Evolutionary conservation across 805 yeast genomes (phyloP).

Genomic region (Pichia eremophila): DNA sequence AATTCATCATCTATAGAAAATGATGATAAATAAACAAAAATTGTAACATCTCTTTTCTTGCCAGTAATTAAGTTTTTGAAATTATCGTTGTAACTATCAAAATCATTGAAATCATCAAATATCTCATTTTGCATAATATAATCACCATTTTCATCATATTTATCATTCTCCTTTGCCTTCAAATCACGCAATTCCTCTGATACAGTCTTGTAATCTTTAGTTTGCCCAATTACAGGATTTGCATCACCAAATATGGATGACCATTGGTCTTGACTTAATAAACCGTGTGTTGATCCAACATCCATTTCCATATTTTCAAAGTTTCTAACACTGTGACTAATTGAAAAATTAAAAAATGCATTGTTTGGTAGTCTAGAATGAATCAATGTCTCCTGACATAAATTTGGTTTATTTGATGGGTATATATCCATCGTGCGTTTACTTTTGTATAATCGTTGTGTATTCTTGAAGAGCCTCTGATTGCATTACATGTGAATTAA

Average conservation of each 20-base stretch:
- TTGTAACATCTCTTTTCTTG: neutral
- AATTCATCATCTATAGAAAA: neutral
- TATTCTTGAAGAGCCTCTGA: too few species aligned
- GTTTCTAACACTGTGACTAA: conserved; percentile 1
- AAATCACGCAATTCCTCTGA: neutral
- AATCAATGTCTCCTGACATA: neutral
- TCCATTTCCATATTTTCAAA: neutral
- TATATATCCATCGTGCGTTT: too few species aligned
- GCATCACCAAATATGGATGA: neutral
- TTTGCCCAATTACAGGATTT: neutral
- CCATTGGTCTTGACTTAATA: neutral
- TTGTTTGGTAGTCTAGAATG: conserved; percentile 1
- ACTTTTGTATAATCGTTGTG: too few species aligned
- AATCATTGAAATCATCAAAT: neutral
- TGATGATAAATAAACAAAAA: neutral
- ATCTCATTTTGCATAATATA: neutral
- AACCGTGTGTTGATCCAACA: neutral
- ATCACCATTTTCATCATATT: neutral
- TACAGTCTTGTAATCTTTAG: neutral
- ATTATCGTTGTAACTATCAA: neutral
- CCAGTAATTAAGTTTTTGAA: neutral
- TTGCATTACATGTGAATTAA: too few species aligned
- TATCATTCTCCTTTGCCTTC: neutral
- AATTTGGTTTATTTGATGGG: too few species aligned
- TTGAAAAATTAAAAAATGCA: neutral